These are phyloP conservation scores for Leptodontidium sp. DNA, from an alignment of 2,329 filamentous ascomycete species.

Conservation along the genomic window DNA sequence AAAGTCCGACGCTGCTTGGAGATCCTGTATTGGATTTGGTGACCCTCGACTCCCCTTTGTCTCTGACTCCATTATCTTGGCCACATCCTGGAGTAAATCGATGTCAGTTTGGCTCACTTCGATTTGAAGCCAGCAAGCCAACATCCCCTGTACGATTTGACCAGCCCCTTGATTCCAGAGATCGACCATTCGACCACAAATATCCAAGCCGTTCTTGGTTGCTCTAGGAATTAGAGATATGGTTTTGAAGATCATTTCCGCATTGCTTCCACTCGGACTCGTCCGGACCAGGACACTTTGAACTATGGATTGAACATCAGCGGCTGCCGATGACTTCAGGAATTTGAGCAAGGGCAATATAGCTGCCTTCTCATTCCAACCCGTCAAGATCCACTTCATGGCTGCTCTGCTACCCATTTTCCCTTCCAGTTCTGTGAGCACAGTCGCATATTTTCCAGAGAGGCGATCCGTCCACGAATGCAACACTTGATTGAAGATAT, in stretches of 20 bases:
- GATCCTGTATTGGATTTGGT: not conserved
- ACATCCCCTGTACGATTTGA: not conserved
- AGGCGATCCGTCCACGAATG: not conserved
- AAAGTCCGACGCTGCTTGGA: constrained; percentile 8
- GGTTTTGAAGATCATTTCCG: not conserved
- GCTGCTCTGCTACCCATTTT: not conserved
- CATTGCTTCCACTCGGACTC: not conserved
- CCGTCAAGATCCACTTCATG: not conserved
- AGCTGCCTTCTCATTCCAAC: not conserved
- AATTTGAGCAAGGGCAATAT: not conserved
- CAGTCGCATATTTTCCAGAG: not conserved
- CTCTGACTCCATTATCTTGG: not conserved
- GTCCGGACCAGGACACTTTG: not conserved
- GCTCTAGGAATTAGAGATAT: not conserved
- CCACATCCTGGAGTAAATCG: not conserved
- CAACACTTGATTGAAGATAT: not conserved
- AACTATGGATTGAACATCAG: not conserved
- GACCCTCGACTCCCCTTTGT: too few species aligned
- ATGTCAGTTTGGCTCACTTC: not conserved
- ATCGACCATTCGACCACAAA: not conserved
- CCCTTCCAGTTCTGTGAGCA: not conserved
- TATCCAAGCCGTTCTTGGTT: not conserved
- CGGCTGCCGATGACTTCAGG: not conserved
- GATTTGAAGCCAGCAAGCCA: not conserved
- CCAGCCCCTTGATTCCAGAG: not conserved